Conservation (phyloP, 345 rosid species). For the Murraya koenigii region DNA sequence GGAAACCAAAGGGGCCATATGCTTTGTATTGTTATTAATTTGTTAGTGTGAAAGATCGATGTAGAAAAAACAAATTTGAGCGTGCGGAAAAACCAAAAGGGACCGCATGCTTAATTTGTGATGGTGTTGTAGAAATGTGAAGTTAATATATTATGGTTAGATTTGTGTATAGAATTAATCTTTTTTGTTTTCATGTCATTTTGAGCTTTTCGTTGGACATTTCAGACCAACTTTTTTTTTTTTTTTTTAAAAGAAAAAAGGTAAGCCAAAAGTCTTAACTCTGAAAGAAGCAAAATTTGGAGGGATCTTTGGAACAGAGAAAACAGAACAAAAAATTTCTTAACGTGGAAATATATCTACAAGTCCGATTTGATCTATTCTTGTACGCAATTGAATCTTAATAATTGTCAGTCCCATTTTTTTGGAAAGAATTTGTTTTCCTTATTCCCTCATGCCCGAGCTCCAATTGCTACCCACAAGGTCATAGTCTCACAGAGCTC, state of each 20-base stretch:
- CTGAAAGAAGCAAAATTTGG: neutral
- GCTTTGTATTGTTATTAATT: slow-evolving; percentile 17
- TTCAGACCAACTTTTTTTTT: too few species aligned
- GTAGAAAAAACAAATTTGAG: slow-evolving; percentile 2
- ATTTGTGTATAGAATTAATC: neutral
- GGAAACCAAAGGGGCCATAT: slow-evolving; percentile 38
- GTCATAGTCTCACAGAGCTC: neutral
- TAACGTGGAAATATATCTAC: neutral
- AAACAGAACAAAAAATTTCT: neutral
- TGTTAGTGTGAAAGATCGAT: neutral
- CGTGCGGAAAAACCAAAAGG: slow-evolving; percentile 21
- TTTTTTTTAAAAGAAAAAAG: neutral
- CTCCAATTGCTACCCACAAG: neutral
- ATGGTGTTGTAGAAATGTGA: neutral
- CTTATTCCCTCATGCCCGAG: neutral
- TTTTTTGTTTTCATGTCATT: neutral
- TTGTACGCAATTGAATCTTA: neutral
- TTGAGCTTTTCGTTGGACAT: neutral
- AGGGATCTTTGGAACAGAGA: neutral
- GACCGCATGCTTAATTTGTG: slow-evolving; percentile 1
- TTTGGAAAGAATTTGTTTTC: neutral
- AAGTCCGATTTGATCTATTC: neutral
- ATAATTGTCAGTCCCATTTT: neutral
- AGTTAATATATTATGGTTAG: neutral
- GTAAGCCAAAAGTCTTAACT: neutral